Evolutionary conservation across 495 filamentous ascomycete species (phyloP), one percentile per base, ranked within the genome.

Genomic region (Antarctomyces pellizariae): DNA sequence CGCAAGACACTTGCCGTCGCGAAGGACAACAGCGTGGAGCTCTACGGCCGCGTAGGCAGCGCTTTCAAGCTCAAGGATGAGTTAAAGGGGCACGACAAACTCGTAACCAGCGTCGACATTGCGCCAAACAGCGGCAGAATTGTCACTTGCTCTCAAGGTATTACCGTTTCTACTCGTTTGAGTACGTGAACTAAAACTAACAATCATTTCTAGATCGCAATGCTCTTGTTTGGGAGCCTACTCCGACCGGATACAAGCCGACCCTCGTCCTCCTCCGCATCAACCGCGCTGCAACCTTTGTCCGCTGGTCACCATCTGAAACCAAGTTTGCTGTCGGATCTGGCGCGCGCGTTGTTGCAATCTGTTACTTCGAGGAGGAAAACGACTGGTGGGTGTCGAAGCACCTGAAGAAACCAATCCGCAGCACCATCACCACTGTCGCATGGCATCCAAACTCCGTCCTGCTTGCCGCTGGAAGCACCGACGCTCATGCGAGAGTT

Each of bases 301-400:
- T 95, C 13, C 75, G 86, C 31, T 97, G 86, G 86, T 91, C 82
- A 6, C 86, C 86, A 5, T 83, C 76, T 17, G 86, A 95, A 54
- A 71, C 71, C 45, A 97, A 95, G 47, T 95, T 97, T 46, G 86
- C 86, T 22, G 86, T 92, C 13, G 89, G 86, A 30, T 93, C 83
- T 18, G 86, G 86, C 33, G 86, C 90, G 34, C 67, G 89, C 29
- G 71, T 89, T 29, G 91, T 97, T 41, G 77, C 86, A n/a, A 67
- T 93, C 38, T 97, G 86, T 58, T 93, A 93, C 56, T 97, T 95
- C 37, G 86, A 97, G 42, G 74, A 86, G 43, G 89, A 95, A 50
- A 93, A 95, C 46, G 79, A 95, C 54, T 95, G 89, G 89, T 97
- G 86, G 86, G 84, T 95, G 4, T 92, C 82, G 18, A 97, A 95